These are phyloP conservation scores for Suillus luteus DNA, from an alignment of 768 basidiomycete genomes.

Conservation along the genomic window DNA sequence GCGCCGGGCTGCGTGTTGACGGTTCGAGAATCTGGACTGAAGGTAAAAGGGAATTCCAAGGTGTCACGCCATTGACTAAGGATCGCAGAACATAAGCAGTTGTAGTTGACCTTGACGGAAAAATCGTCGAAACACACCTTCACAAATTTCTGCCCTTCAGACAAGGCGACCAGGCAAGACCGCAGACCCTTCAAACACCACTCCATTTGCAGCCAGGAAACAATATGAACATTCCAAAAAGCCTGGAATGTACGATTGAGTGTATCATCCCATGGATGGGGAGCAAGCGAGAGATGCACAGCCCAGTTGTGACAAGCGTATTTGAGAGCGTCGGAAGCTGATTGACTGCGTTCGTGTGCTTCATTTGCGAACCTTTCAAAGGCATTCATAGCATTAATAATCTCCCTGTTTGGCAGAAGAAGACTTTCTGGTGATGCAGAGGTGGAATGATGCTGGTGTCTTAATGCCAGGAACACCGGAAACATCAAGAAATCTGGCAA, in stretches of 20 bases:
- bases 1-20: too few relatives aligned
- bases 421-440: neutral
- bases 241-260: neutral
- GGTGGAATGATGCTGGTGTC: neutral
- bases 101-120: too few relatives aligned
- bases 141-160: neutral
- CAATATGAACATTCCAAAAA: neutral
- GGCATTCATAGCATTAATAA: neutral
- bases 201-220: neutral
- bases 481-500: neutral
- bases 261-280: neutral
- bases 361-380: neutral
- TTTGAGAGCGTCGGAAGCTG: neutral
- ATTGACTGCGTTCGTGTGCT: neutral
- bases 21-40: too few relatives aligned
- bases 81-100: too few relatives aligned
- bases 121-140: neutral
- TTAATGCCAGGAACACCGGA: neutral
- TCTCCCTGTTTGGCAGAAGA: neutral
- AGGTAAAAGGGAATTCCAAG: too few relatives aligned
- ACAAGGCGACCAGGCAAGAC: neutral
- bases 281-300: neutral
- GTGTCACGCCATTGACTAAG: too few relatives aligned
- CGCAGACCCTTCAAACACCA: neutral
- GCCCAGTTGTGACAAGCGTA: neutral